These are phyloP conservation scores for Xylaria sp. DNA, from an alignment of 2,329 filamentous ascomycete genomes.

Conservation along the genomic window DNA sequence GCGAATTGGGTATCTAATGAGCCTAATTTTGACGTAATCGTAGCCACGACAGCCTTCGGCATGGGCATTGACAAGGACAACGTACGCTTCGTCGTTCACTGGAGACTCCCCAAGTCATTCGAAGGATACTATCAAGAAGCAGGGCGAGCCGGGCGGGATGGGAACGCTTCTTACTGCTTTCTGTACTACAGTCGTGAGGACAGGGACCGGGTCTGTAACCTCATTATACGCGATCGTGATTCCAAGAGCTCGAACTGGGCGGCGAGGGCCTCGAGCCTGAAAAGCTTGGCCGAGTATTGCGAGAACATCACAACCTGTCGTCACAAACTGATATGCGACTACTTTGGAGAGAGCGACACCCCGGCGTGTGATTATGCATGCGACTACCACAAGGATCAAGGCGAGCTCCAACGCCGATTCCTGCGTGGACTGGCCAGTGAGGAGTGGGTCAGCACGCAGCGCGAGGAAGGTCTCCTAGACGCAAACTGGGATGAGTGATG, in stretches of 20 bases:
- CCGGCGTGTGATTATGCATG: constrained; percentile 78
- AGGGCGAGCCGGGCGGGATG: constrained; percentile 88
- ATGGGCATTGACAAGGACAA: constrained; percentile 98
- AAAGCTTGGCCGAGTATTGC: constrained; percentile 80
- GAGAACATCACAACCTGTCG: constrained; percentile 79
- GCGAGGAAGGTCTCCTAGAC: constrained; percentile 66
- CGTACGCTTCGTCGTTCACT: constrained; percentile 94
- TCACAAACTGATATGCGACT: constrained; percentile 77
- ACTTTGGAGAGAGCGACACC: constrained; percentile 74
- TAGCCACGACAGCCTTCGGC: constrained; percentile 94
- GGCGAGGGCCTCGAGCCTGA: constrained; percentile 70
- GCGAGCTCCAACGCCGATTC: constrained; percentile 67
- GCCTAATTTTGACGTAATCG: constrained; percentile 86
- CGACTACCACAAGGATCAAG: constrained; percentile 78
- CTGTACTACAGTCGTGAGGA: constrained; percentile 93
- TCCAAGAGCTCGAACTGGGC: constrained; percentile 56
- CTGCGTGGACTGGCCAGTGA: constrained; percentile 65
- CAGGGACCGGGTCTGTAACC: constrained; percentile 74
- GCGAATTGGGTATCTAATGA: constrained; percentile 77
- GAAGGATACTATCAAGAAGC: constrained; percentile 98
- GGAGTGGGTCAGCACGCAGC: constrained; percentile 72
- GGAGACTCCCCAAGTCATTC: constrained; percentile 92
- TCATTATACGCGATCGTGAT: constrained; percentile 61
- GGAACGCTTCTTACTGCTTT: constrained; percentile 86
- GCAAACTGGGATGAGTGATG: constrained; percentile 58